Conservation (phyloP, 768 basidiomycete genomes). For the Hericium coralloides region DNA sequence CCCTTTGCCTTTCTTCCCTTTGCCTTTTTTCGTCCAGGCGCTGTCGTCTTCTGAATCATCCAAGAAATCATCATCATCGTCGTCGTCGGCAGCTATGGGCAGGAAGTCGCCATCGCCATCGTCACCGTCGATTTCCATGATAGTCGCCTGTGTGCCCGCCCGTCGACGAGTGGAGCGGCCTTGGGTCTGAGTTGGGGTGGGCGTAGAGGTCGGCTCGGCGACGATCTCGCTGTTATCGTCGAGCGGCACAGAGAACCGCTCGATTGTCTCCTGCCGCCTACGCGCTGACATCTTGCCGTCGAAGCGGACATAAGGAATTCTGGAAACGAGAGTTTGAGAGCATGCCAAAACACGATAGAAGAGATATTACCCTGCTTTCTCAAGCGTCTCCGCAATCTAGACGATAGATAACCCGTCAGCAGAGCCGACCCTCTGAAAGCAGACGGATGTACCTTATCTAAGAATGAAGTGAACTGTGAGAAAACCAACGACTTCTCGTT, state of each 20-base stretch:
- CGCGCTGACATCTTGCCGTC: constrained; percentile 83
- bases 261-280: constrained; percentile 68
- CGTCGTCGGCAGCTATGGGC: constrained; percentile 19
- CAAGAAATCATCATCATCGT: constrained; percentile 9
- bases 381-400: constrained; percentile 63
- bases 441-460: constrained; percentile 52
- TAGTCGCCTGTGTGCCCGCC: not conserved
- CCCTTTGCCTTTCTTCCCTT: constrained; percentile 19
- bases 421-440: too few species aligned
- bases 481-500: constrained; percentile 82
- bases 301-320: constrained; percentile 72
- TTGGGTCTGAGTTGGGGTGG: constrained; percentile 6
- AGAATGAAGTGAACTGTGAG: constrained; percentile 81
- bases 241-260: constrained; percentile 65
- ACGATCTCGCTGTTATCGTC: constrained; percentile 14
- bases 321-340: constrained; percentile 19
- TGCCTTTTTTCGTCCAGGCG: not conserved
- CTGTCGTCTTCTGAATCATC: not conserved
- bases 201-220: constrained; percentile 6
- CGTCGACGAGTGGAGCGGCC: constrained; percentile 1
- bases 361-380: constrained; percentile 47
- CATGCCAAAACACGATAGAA: not conserved
- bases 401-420: not conserved
- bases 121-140: constrained; percentile 3
- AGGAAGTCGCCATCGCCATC: constrained; percentile 29